Base-by-base conservation (phyloP, 2,329 filamentous ascomycete species). In the Davidsoniella virescens region DNA sequence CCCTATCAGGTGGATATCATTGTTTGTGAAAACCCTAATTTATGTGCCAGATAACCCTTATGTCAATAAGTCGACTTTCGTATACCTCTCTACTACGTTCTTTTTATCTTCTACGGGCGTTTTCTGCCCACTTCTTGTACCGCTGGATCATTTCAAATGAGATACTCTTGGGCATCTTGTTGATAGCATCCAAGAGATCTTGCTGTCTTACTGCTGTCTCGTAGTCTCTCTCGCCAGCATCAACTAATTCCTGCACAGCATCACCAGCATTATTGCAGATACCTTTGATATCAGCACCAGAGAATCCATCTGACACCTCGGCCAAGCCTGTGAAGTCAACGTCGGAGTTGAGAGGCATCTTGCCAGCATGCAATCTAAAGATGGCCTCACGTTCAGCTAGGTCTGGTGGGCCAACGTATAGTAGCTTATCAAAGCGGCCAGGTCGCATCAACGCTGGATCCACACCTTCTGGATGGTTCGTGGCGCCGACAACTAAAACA, bases 401-500 rank as follows among this genome's bases (percentile, higher is more conserved):
- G 59, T 86, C 80, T 0, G 90, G 90, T 3, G 86, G 83, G 0
- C 85, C 84, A 41, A 95, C 85, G 62, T 94, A 94, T 43, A 94
- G 75, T 33, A 87, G 72, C 56, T 82, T 76, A 59, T 94, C 87
- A 62, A 96, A 85, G 25, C 90, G 76, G 1, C 90, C 90, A 0
- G 87, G 84, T 1, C 90, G 78, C 60, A 94, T 76, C 33, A 96
- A 72, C 1, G 90, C 90, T 1, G 85, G 77, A 61, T 96, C 90
- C 17, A 96, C 75, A 1, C 81, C 73, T 59, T 94, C 84, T 0
- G 90, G 90, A 49, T 86, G 79, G 65, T 96, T 96, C 0, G 90
- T 96, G 2, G 90, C 90, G 0, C 86, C 90, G 16, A 96, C 76
- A 12, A 95, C 82, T 53, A 93, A 75, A 0, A 96, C 87, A 52